Conservation (phyloP, 345 rosid species). For the Raphanus raphanistrum region DNA sequence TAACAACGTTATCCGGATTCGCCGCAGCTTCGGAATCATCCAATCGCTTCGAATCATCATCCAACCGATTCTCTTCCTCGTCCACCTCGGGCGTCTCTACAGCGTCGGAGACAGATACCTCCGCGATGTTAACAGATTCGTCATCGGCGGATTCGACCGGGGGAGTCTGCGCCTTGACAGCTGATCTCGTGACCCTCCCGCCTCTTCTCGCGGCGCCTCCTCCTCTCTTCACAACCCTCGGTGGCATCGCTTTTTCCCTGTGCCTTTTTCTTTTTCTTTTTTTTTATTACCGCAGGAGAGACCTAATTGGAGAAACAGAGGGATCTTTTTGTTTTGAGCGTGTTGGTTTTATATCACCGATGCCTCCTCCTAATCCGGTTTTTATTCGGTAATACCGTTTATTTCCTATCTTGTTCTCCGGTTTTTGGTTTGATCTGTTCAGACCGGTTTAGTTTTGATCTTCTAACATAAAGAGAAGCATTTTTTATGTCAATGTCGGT, state of each 20-base stretch:
- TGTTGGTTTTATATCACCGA: background rate
- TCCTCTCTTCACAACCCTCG: slow-evolving; percentile 59
- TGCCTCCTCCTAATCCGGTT: background rate
- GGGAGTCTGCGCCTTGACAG: slow-evolving; percentile 51
- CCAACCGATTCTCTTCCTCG: slow-evolving; percentile 36
- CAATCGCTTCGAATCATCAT: slow-evolving; percentile 4
- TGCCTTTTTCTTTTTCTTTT: background rate
- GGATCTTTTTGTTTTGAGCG: background rate
- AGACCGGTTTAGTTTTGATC: background rate
- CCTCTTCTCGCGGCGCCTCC: slow-evolving; percentile 57
- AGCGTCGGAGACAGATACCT: slow-evolving; percentile 32
- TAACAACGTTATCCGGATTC: slow-evolving; percentile 29
- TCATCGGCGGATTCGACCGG: slow-evolving; percentile 41
- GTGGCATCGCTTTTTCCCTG: slow-evolving; percentile 57
- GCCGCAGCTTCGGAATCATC: slow-evolving; percentile 32
- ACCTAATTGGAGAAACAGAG: background rate
- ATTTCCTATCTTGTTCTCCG: background rate
- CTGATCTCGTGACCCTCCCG: slow-evolving; percentile 47
- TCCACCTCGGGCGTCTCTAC: slow-evolving; percentile 19
- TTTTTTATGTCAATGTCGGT: background rate
- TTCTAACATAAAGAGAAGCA: background rate
- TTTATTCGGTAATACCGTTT: background rate
- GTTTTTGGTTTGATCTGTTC: no score
- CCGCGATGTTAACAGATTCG: slow-evolving; percentile 41
- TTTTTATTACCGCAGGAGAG: background rate